Evolutionary conservation across 495 filamentous ascomycete species (phyloP).

Genomic region (Daldinia concentrica): DNA sequence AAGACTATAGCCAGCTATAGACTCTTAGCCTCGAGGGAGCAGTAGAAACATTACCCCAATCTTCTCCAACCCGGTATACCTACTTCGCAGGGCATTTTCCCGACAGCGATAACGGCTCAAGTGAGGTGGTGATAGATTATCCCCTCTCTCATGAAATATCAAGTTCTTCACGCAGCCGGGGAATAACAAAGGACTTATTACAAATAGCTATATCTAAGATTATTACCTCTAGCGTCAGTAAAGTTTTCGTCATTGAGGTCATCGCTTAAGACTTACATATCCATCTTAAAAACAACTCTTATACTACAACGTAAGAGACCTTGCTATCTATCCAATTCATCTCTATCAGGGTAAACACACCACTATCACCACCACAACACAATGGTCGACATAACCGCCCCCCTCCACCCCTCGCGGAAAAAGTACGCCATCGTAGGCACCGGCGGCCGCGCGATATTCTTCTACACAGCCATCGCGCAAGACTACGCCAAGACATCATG

Average conservation of each 20-base stretch:
- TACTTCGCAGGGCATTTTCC: conserved; percentile 27
- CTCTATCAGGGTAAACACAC: not conserved
- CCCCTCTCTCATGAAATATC: conserved; percentile 2
- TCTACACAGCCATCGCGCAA: conserved; percentile 63
- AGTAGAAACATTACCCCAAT: conserved; percentile 18
- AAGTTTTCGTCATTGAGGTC: not conserved
- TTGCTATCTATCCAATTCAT: not conserved
- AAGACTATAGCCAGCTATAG: conserved; percentile 7
- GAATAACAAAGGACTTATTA: not conserved
- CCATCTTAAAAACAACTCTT: not conserved
- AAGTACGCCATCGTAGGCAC: conserved; percentile 58
- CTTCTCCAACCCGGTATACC: conserved; percentile 40
- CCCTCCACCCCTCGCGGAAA: conserved; percentile 37
- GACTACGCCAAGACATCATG: conserved; percentile 58
- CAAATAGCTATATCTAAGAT: not conserved
- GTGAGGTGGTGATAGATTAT: conserved; percentile 3
- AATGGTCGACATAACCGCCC: conserved; percentile 33
- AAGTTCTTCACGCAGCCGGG: not conserved
- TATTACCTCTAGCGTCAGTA: not conserved
- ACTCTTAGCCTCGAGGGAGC: not conserved
- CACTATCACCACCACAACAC: no score
- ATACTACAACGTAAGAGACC: not conserved
- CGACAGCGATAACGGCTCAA: conserved; percentile 34
- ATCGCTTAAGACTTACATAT: not conserved
- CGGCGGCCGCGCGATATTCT: conserved; percentile 60